These are phyloP conservation scores for Endocalyx cinctus DNA, from an alignment of 2,329 filamentous ascomycete species.

Conservation along the genomic window DNA sequence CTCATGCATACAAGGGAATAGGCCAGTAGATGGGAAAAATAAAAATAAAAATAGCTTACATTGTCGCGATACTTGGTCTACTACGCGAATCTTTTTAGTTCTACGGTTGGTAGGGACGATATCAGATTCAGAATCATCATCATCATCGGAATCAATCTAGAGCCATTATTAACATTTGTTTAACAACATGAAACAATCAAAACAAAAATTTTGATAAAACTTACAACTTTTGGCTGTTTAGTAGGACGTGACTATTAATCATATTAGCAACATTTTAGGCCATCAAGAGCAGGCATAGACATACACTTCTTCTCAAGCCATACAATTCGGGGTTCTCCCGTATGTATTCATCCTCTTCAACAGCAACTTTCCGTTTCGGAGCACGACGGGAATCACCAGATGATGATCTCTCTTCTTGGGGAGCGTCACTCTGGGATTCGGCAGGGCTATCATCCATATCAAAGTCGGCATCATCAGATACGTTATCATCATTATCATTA, in stretches of 20 bases:
- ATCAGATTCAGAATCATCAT: conserved; percentile 71
- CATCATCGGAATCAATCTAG: conserved; percentile 43
- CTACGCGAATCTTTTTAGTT: conserved; percentile 64
- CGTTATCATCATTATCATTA: conserved; percentile 50
- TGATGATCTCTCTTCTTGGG: conserved; percentile 54
- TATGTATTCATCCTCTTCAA: conserved; percentile 78
- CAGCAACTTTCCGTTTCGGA: conserved; percentile 66
- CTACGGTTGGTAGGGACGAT: conserved; percentile 53
- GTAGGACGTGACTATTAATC: conserved; percentile 48
- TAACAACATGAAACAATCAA: background rate
- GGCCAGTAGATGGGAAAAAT: too few species aligned
- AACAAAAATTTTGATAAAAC: conserved; percentile 18
- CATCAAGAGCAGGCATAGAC: conserved; percentile 27
- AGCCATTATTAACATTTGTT: too few species aligned
- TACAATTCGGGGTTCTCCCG: conserved; percentile 91
- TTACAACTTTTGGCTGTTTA: conserved; percentile 54
- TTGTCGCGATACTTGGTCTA: conserved; percentile 55
- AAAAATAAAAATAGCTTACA: conserved; percentile 49
- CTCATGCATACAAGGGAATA: background rate
- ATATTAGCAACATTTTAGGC: conserved; percentile 27
- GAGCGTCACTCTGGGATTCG: conserved; percentile 41
- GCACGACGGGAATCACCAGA: conserved; percentile 67
- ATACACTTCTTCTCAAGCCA: conserved; percentile 86
- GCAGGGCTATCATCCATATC: conserved; percentile 62
- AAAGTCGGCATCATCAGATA: conserved; percentile 69